phyloP scores from a whole-genome alignment of 2,329 filamentous ascomycete species.

The Beauveria sp. region DNA sequence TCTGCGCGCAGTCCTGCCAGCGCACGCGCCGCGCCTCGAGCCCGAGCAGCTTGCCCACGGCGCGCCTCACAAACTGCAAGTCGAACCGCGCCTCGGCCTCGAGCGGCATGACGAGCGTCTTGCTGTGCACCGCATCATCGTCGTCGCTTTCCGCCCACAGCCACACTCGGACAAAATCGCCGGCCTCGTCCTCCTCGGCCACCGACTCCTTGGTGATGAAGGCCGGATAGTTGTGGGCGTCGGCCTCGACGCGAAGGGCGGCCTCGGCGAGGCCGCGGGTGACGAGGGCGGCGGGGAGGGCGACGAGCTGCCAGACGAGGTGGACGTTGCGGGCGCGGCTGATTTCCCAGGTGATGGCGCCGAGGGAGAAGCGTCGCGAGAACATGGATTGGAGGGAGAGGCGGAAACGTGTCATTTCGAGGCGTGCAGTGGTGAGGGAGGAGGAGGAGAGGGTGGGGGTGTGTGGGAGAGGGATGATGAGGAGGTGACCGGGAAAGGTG shows the following conservation, averaged over 20 bases:
- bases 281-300: slow-evolving; percentile 62
- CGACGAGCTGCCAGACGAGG: slow-evolving; percentile 88
- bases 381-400: slow-evolving; percentile 74
- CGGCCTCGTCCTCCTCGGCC: slow-evolving; percentile 41
- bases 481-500: slow-evolving; percentile 73
- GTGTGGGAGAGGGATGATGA: slow-evolving; percentile 85
- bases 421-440: slow-evolving; percentile 50
- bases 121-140: slow-evolving; percentile 48
- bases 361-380: slow-evolving; percentile 51
- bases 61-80: slow-evolving; percentile 79
- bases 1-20: slow-evolving; percentile 81
- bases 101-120: slow-evolving; percentile 65
- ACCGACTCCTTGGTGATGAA: slow-evolving; percentile 40
- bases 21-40: slow-evolving; percentile 64
- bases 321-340: slow-evolving; percentile 76
- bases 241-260: slow-evolving; percentile 80
- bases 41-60: slow-evolving; percentile 79
- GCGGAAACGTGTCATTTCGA: slow-evolving; percentile 80
- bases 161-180: slow-evolving; percentile 75
- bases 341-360: slow-evolving; percentile 88
- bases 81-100: slow-evolving; percentile 71
- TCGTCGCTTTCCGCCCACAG: slow-evolving; percentile 57
- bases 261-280: slow-evolving; percentile 71
- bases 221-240: slow-evolving; percentile 56
- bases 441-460: slow-evolving; percentile 61